Evolutionary conservation across 225 moss, liverwort and hornwort species (phyloP).

Genomic region (Ulota crispa): DNA sequence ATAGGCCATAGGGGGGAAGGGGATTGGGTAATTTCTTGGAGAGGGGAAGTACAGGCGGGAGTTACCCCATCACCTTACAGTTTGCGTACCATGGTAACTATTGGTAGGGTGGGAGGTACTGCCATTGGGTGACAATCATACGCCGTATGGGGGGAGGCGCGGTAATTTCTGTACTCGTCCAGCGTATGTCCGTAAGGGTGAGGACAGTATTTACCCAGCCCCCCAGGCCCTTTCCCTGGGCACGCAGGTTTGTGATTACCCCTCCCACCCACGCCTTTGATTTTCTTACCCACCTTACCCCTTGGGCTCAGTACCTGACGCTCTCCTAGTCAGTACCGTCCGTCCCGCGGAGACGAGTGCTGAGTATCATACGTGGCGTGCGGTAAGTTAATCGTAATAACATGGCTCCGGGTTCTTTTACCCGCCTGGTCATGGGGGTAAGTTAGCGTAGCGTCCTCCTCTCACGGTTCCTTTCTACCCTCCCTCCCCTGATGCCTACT

Average conservation of each 20-base stretch:
- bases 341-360: background rate
- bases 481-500: background rate
- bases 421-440: rapidly evolving
- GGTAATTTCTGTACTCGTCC: background rate
- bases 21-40: background rate
- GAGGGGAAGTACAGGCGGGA: background rate
- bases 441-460: background rate
- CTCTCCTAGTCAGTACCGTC: background rate
- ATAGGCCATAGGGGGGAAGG: background rate
- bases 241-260: constrained; percentile 7
- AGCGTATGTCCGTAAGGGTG: background rate
- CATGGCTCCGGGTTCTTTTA: background rate
- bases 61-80: constrained; percentile 29
- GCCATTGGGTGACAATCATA: constrained; percentile 21
- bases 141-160: background rate
- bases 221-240: background rate
- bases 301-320: background rate
- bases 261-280: background rate
- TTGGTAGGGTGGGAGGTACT: background rate
- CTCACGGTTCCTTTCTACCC: background rate
- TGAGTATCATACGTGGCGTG: background rate
- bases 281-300: constrained; percentile 28
- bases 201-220: constrained; percentile 30
- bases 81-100: constrained; percentile 21
- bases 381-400: background rate